Conservation (phyloP, 805 yeast genomes). For the Lachancea waltii region DNA sequence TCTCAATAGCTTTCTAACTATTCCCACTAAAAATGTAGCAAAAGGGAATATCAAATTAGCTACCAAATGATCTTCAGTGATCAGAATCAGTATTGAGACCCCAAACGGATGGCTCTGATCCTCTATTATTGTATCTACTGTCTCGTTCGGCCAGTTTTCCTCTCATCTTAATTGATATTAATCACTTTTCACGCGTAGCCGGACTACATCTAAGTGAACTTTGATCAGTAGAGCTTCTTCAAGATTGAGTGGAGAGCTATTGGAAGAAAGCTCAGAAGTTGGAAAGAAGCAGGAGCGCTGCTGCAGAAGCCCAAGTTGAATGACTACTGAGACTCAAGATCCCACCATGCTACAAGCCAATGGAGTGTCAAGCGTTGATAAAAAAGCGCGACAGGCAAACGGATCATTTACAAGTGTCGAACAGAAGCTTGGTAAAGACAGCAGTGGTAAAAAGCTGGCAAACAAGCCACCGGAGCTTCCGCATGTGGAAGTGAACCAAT, state of each 20-base stretch:
- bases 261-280: not conserved
- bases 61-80: no score
- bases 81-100: no score
- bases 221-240: not conserved
- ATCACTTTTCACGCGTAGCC: no score
- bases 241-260: not conserved
- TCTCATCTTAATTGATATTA: no score
- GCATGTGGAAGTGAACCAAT: slow-evolving; percentile 33
- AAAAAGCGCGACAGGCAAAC: slow-evolving; percentile 1
- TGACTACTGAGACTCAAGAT: slow-evolving; percentile 8
- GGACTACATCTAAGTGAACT: no score
- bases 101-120: no score
- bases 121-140: no score
- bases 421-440: slow-evolving; percentile 1
- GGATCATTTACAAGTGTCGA: not conserved
- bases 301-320: not conserved
- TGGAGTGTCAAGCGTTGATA: slow-evolving; percentile 1
- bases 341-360: slow-evolving; percentile 2
- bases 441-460: not conserved
- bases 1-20: not conserved
- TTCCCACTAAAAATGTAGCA: not conserved
- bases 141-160: no score
- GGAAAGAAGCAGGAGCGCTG: not conserved
- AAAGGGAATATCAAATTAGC: not conserved
- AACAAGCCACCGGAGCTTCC: slow-evolving; percentile 23